Base-by-base conservation (phyloP, 768 basidiomycete genomes). In the Lactarius pseudohatsudake region DNA sequence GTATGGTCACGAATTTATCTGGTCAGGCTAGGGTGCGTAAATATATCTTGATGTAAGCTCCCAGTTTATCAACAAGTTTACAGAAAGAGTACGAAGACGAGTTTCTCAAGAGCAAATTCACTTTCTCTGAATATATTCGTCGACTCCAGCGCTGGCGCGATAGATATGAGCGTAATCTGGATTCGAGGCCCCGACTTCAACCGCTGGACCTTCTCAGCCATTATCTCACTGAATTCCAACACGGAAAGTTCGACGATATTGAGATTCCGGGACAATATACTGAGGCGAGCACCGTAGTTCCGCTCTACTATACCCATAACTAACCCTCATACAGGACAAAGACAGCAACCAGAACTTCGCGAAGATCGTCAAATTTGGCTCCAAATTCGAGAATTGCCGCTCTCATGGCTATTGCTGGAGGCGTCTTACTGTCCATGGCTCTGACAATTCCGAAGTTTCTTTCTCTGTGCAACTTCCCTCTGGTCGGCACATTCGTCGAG, bases 191-290 rank as follows among this genome's bases (percentile, higher is more conserved):
- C 55, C 87, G 90, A 43, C 77, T 89, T 54, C 94, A 96, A 72
- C 86, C 93, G 5, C 79, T 99, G 64, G 95, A 97, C 69, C 80
- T 87, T 57, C 80, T 92, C 53, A 94, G 93, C 70, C 94, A 96
- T 77, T 97, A 95, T 77, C 81, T 99, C 72, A 91, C 93, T 8
- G 97, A 98, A 76, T 99, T 98, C 81, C 96, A 98, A 71, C 95
- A 98, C 76, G 89, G 87, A 73, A 97, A 95, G 75, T 94, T 96
- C 59, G 97, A 98, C 69, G 96, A 99, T 69, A 92, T 99, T 45
- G 96, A 99, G 74, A 86, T 99, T 59, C 96, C 96, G n/a, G 97
- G 97, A 8, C 97, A 99, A 76, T 99, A 99, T 75, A 91, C 94
- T 0, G 93, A 98, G 85, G 95, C 92, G 62, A 72, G 79, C 20